Evolutionary conservation across 192 early-diverging fungal genomes (phyloP).

Genomic region (Umbelopsis vinacea): DNA sequence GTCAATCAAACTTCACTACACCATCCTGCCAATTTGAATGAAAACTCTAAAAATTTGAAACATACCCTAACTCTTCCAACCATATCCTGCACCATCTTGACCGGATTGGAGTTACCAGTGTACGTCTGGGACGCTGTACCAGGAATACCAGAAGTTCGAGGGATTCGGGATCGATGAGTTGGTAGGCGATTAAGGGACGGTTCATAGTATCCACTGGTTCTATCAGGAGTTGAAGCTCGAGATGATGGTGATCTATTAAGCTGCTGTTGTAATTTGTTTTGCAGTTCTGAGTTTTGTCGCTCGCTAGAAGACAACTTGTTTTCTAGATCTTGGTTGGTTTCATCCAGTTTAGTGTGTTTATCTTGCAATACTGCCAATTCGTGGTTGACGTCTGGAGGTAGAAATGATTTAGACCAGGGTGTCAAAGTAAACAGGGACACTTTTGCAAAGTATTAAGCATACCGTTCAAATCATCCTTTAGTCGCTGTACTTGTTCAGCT

Average conservation of each 20-base stretch:
- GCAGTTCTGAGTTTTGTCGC: slow-evolving; percentile 19
- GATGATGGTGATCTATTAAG: slow-evolving; percentile 22
- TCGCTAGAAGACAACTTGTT: slow-evolving; percentile 32
- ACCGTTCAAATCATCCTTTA: slow-evolving; percentile 78
- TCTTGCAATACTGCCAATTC: slow-evolving; percentile 58
- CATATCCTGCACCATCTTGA: slow-evolving; percentile 75
- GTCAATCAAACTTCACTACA: too few species aligned
- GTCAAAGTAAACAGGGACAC: not conserved
- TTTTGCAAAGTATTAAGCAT: not conserved
- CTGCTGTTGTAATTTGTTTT: slow-evolving; percentile 22
- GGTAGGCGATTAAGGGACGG: slow-evolving; percentile 13
- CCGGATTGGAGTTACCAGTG: slow-evolving; percentile 55
- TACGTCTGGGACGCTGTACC: slow-evolving; percentile 22
- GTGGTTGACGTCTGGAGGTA: slow-evolving; percentile 49
- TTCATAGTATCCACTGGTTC: slow-evolving; percentile 28
- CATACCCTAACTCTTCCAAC: slow-evolving; percentile 75
- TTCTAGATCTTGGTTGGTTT: slow-evolving; percentile 28
- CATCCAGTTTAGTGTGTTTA: slow-evolving; percentile 34
- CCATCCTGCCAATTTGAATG: too few species aligned
- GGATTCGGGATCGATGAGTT: slow-evolving; percentile 23
- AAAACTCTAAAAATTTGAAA: too few species aligned
- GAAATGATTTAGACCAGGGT: not conserved
- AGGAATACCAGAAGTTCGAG: slow-evolving; percentile 29
- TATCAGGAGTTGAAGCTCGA: slow-evolving; percentile 31
- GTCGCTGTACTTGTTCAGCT: slow-evolving; percentile 72